These are phyloP conservation scores for Fusarium sp. DNA, from an alignment of 2,329 filamentous ascomycete species.

Conservation along the genomic window DNA sequence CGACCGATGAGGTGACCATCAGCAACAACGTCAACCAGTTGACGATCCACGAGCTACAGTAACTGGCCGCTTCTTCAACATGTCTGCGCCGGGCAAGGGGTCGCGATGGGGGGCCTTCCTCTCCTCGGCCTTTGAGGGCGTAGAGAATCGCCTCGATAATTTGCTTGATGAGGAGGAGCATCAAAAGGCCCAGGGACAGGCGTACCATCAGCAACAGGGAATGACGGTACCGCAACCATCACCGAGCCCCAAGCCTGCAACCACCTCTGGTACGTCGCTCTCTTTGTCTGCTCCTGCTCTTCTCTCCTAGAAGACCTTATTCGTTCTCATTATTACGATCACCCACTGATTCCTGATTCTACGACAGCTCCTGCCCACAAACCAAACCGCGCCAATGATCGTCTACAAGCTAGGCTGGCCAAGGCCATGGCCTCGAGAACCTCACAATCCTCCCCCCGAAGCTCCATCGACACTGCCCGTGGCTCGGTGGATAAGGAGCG, in stretches of 20 bases:
- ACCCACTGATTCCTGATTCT: slow-evolving; percentile 1
- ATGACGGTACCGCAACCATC: slow-evolving; percentile 44
- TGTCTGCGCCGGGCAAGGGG: slow-evolving; percentile 62
- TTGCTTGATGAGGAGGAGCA: slow-evolving; percentile 82
- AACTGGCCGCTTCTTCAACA: slow-evolving; percentile 43
- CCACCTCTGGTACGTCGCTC: slow-evolving; percentile 8
- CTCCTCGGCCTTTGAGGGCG: slow-evolving; percentile 90
- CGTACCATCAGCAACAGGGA: slow-evolving; percentile 37
- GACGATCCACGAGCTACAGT: slow-evolving; percentile 27
- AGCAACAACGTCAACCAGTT: slow-evolving; percentile 36
- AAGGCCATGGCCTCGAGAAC: slow-evolving; percentile 84
- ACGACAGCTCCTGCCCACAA: slow-evolving; percentile 66
- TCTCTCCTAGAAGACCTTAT: background rate
- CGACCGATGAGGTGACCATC: slow-evolving; percentile 37
- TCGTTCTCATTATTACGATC: background rate
- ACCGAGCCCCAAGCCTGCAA: slow-evolving; percentile 43
- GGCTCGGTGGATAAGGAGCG: slow-evolving; percentile 45
- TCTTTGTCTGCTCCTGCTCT: background rate
- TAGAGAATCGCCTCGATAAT: slow-evolving; percentile 92
- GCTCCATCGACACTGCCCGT: slow-evolving; percentile 52
- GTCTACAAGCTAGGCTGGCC: slow-evolving; percentile 89
- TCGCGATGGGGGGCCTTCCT: slow-evolving; percentile 84
- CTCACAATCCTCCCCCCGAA: slow-evolving; percentile 49
- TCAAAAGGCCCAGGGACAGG: slow-evolving; percentile 16
- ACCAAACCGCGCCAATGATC: slow-evolving; percentile 78